A percentile compares a stretch with the other conserved stretches of the same genome.
Evolutionary conservation across 192 early-diverging fungal species (phyloP).

Genomic region (Coemansia sp.): DNA sequence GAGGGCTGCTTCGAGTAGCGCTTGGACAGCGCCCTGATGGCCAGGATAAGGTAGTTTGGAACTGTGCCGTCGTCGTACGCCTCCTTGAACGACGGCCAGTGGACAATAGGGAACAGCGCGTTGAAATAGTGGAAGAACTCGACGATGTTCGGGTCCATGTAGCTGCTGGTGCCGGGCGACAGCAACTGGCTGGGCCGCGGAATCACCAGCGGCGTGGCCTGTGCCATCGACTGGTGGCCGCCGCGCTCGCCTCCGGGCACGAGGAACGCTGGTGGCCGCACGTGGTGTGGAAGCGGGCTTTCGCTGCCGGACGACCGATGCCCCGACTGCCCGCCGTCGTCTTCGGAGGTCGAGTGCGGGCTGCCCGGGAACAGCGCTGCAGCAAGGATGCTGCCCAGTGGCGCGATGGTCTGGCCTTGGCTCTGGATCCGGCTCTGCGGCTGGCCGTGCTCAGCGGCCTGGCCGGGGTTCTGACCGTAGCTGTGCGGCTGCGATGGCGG

Average conservation of each 20-base stretch:
- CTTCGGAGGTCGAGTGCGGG: conserved; percentile 41
- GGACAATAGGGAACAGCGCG: conserved; percentile 53
- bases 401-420: conserved; percentile 36
- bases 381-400: conserved; percentile 40
- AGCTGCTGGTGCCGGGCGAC: conserved; percentile 23
- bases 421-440: conserved; percentile 12
- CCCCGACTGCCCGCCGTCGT: conserved; percentile 39
- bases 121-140: conserved; percentile 58
- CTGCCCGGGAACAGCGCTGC: conserved; percentile 52
- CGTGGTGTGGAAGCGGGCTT: conserved; percentile 38
- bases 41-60: conserved; percentile 55
- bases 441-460: conserved; percentile 11
- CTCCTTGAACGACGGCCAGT: conserved; percentile 57
- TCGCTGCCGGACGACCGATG: conserved; percentile 55
- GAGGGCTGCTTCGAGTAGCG: conserved; percentile 57
- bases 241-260: conserved; percentile 51
- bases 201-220: conserved; percentile 50
- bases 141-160: conserved; percentile 52
- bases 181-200: conserved; percentile 38
- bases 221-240: conserved; percentile 51
- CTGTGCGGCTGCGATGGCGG: conserved; percentile 15
- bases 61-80: conserved; percentile 56
- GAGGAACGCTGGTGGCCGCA: conserved; percentile 46
- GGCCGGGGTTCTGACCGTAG: conserved; percentile 18
- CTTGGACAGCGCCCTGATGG: conserved; percentile 54